Evolutionary conservation across 306 rosid genomes (phyloP).

Genomic region (Castanospermum australe): DNA sequence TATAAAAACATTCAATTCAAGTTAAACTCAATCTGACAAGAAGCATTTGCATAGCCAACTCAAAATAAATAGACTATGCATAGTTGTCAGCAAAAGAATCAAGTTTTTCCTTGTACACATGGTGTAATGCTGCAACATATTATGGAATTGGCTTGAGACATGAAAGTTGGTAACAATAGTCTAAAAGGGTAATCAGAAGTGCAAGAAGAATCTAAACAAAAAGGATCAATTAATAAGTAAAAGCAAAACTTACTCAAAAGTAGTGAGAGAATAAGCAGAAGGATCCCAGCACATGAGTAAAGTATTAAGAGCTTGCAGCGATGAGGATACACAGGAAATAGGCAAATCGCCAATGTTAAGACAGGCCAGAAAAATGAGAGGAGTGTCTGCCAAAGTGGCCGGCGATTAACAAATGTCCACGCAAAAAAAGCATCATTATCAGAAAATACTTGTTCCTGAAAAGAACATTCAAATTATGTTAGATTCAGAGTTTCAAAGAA

Average conservation of each 20-base stretch:
- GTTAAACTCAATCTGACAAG: neutral
- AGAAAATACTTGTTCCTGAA: slow-evolving; percentile 90
- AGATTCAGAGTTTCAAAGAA: slow-evolving; percentile 20
- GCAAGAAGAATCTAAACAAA: slow-evolving; percentile 8
- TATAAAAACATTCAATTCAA: too few species aligned
- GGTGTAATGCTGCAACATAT: slow-evolving; percentile 19
- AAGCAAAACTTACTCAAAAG: slow-evolving; percentile 69
- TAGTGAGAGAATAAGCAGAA: slow-evolving; percentile 77
- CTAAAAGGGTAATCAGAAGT: neutral
- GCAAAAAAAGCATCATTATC: slow-evolving; percentile 97
- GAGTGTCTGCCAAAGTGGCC: slow-evolving; percentile 99
- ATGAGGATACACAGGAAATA: slow-evolving; percentile 98
- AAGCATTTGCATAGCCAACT: neutral
- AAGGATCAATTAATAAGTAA: slow-evolving; percentile 5
- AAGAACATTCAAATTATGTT: slow-evolving; percentile 36
- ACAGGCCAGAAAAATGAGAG: slow-evolving; percentile 99
- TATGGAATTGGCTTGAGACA: slow-evolving; percentile 12
- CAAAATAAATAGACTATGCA: neutral
- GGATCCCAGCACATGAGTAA: slow-evolving; percentile 92
- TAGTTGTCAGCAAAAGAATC: neutral
- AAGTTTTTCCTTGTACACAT: neutral
- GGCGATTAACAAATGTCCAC: slow-evolving; percentile 88
- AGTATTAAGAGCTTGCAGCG: slow-evolving; percentile 89
- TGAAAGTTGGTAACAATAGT: neutral
- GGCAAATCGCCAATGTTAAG: slow-evolving; percentile 91